These are phyloP conservation scores for Pugionium cornutum DNA, from an alignment of 345 rosid species.

Conservation along the genomic window DNA sequence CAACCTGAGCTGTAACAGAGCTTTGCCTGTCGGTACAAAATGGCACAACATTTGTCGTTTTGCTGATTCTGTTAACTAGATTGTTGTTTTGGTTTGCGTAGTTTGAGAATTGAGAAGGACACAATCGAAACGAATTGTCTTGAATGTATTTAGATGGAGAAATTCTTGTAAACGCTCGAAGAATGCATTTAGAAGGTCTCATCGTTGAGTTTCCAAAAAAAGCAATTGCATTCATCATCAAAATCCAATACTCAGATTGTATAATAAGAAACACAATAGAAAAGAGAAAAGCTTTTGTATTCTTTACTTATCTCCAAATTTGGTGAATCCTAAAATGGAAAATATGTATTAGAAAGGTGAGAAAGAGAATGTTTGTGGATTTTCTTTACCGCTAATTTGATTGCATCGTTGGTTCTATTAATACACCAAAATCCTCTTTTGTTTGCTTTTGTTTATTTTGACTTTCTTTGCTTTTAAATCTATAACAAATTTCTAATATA, in stretches of 20 bases:
- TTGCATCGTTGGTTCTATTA: conserved; percentile 31
- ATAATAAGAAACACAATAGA: not conserved
- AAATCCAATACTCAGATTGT: conserved; percentile 11
- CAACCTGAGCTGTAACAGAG: conserved; percentile 27
- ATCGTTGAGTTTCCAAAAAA: conserved; percentile 37
- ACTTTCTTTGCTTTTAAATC: not conserved
- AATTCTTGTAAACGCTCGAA: conserved; percentile 28
- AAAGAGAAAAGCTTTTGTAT: conserved; percentile 1
- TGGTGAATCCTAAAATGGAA: conserved; percentile 17
- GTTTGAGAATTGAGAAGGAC: conserved; percentile 14
- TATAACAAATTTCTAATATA: too few relatives aligned
- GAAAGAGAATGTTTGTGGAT: conserved; percentile 31
- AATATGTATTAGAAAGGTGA: conserved; percentile 18
- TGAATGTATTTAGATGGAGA: conserved; percentile 29
- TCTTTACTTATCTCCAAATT: conserved; percentile 20
- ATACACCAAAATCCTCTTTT: conserved; percentile 17
- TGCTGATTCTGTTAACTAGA: conserved; percentile 10
- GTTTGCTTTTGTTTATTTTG: not conserved
- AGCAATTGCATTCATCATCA: conserved; percentile 34
- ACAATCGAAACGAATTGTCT: conserved; percentile 2
- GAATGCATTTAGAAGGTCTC: conserved; percentile 34
- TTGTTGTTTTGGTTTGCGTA: conserved; percentile 9
- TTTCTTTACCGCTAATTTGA: conserved; percentile 30
- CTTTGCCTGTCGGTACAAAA: conserved; percentile 24
- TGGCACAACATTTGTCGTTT: not conserved